phyloP scores from a whole-genome alignment of 495 filamentous ascomycete genomes.

The Aspergillus haitiensis region DNA sequence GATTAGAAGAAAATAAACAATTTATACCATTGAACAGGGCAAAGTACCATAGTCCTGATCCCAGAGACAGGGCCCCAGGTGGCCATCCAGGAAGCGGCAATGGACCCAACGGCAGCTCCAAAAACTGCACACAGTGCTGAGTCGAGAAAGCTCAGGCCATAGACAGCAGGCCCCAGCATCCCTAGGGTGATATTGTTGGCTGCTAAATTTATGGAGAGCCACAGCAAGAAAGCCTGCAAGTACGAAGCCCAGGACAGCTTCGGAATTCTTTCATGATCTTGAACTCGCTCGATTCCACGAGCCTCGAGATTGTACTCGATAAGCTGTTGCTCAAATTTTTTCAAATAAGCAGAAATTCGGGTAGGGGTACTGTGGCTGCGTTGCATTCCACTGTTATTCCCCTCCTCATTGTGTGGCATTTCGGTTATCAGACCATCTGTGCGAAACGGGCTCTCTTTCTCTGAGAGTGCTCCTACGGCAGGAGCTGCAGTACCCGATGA shows the following conservation, averaged over 20 bases:
- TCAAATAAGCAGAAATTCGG: conserved; percentile 36
- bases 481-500: conserved; percentile 33
- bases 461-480: conserved; percentile 31
- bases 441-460: conserved; percentile 24
- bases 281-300: conserved; percentile 72
- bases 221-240: conserved; percentile 64
- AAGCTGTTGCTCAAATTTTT: conserved; percentile 44
- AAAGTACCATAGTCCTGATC: conserved; percentile 63
- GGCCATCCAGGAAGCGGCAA: conserved; percentile 66
- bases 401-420: conserved; percentile 26
- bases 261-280: conserved; percentile 57
- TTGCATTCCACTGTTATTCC: conserved; percentile 17
- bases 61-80: conserved; percentile 71
- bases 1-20: not conserved
- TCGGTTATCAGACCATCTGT: conserved; percentile 16
- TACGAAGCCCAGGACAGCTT: conserved; percentile 56
- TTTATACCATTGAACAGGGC: not conserved
- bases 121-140: conserved; percentile 65
- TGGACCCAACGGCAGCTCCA: conserved; percentile 58
- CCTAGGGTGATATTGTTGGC: conserved; percentile 76
- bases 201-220: conserved; percentile 75
- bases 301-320: conserved; percentile 63
- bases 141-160: conserved; percentile 66
- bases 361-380: conserved; percentile 25
- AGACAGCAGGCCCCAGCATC: conserved; percentile 70